Evolutionary conservation across 2,329 filamentous ascomycete species (phyloP).

Genomic region (Stromatinia cepivora): DNA sequence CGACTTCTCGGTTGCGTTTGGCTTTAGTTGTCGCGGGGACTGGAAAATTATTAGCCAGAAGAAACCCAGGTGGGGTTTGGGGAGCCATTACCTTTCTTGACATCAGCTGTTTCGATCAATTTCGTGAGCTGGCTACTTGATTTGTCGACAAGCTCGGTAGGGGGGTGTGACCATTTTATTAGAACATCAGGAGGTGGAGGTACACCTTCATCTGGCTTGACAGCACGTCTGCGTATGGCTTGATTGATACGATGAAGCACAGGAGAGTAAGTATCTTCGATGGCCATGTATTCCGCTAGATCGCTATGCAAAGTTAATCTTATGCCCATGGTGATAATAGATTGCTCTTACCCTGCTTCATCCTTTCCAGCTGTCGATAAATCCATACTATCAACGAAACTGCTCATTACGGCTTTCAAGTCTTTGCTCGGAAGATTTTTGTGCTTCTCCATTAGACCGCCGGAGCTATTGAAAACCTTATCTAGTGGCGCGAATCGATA

Average conservation of each 20-base stretch:
- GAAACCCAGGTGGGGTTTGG: too few relatives aligned
- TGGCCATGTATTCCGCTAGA: constrained; percentile 66
- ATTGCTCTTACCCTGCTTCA: constrained; percentile 64
- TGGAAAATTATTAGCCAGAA: constrained; percentile 39
- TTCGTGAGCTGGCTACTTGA: constrained; percentile 58
- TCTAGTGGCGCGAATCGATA: constrained; percentile 92
- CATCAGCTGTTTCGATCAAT: constrained; percentile 68
- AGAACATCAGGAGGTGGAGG: constrained; percentile 64
- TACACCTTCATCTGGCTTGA: constrained; percentile 66
- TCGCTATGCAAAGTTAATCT: constrained; percentile 43
- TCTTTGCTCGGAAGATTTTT: constrained; percentile 76
- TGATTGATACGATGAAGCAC: constrained; percentile 86
- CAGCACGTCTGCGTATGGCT: constrained; percentile 78
- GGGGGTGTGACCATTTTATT: constrained; percentile 71
- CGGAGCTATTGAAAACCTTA: constrained; percentile 82
- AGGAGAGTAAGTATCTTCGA: constrained; percentile 83
- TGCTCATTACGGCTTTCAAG: constrained; percentile 78
- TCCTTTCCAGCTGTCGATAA: constrained; percentile 69
- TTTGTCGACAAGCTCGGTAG: constrained; percentile 62
- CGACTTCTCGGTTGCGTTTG: constrained; percentile 62
- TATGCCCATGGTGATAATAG: constrained; percentile 21
- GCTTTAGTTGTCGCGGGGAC: constrained; percentile 80
- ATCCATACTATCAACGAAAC: constrained; percentile 93
- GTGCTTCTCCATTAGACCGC: constrained; percentile 76
- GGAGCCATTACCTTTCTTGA: constrained; percentile 85